A percentile compares a stretch with the other conserved stretches of the same genome.
Evolutionary conservation across 1,284 basidiomycete species (phyloP).

Genomic region (Dichomitus squalens): DNA sequence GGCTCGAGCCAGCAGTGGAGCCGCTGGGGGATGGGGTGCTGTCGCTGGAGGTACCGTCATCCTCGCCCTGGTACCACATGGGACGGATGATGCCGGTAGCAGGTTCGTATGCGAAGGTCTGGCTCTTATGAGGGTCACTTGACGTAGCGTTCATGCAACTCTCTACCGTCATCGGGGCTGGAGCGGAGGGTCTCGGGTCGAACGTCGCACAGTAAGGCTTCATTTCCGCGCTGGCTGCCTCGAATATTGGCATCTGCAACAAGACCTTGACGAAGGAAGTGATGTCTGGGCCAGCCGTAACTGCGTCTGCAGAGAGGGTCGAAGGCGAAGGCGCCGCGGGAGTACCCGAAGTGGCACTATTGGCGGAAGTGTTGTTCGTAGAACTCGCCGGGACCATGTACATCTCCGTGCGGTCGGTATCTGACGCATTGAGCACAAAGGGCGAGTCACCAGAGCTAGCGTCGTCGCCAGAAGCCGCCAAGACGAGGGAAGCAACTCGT

Average conservation of each 20-base stretch:
- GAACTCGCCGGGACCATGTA: conserved; percentile 41
- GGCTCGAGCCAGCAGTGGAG: not conserved
- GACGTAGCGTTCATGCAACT: conserved; percentile 37
- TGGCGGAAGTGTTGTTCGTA: conserved; percentile 1
- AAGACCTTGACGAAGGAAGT: conserved; percentile 38
- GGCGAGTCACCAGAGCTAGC: conserved; percentile 23
- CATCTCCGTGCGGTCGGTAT: conserved; percentile 52
- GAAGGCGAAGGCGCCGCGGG: not conserved
- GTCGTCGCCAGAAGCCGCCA: conserved; percentile 20
- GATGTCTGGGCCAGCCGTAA: conserved; percentile 19
- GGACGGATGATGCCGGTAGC: conserved; percentile 52
- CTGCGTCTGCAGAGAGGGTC: conserved; percentile 17
- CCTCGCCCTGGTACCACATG: conserved; percentile 44
- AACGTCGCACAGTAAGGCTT: conserved; percentile 62
- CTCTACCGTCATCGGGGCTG: conserved; percentile 52
- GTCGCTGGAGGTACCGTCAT: conserved; percentile 9
- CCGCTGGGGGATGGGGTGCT: not conserved
- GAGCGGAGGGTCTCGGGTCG: conserved; percentile 48
- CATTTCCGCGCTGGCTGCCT: conserved; percentile 38
- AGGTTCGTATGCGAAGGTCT: conserved; percentile 59
- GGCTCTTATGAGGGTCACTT: conserved; percentile 45
- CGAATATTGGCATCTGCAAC: conserved; percentile 50
- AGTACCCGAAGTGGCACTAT: not conserved
- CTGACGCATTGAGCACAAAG: conserved; percentile 59
- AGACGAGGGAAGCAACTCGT: conserved; percentile 50